Percentiles rank a stretch among this genome's conserved stretches.
Conservation (phyloP, 805 yeast genomes). For the Spathaspora boniae region DNA sequence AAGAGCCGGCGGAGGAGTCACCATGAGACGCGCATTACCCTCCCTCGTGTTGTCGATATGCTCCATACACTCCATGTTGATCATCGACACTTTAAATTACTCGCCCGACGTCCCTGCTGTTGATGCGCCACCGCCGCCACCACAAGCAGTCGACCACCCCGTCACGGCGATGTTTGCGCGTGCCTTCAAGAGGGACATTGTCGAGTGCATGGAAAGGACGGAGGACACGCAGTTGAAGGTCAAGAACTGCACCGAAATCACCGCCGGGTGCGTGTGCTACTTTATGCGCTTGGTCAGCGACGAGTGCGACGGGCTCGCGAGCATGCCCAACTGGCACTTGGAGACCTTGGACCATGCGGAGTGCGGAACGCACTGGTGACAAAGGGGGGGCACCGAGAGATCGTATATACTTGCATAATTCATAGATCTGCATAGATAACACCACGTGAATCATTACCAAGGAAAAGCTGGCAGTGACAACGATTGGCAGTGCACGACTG, state of each 20-base stretch:
- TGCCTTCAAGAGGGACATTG: conserved; percentile 7
- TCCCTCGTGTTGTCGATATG: background rate
- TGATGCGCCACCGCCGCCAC: background rate
- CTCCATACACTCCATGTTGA: background rate
- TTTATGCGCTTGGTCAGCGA: background rate
- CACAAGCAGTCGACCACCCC: background rate
- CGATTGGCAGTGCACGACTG: background rate
- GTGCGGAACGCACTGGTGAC: background rate
- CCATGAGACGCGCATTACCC: background rate
- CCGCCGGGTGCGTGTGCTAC: background rate
- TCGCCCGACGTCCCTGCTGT: background rate
- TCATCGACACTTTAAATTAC: background rate
- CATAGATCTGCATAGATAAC: too few species aligned
- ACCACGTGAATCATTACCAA: too few species aligned
- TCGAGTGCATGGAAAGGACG: conserved; percentile 7
- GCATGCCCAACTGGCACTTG: background rate
- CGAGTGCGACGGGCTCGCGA: background rate
- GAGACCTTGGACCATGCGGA: conserved; percentile 1
- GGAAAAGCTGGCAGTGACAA: background rate
- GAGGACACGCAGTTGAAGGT: conserved; percentile 1
- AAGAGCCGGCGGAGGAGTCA: background rate
- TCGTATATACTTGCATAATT: too few species aligned
- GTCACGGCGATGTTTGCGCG: conserved; percentile 1
- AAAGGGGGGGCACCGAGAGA: background rate
- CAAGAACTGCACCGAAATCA: background rate